These are phyloP conservation scores for Trypanosoma rangeli DNA, from an alignment of 208 protist species.

Conservation along the genomic window DNA sequence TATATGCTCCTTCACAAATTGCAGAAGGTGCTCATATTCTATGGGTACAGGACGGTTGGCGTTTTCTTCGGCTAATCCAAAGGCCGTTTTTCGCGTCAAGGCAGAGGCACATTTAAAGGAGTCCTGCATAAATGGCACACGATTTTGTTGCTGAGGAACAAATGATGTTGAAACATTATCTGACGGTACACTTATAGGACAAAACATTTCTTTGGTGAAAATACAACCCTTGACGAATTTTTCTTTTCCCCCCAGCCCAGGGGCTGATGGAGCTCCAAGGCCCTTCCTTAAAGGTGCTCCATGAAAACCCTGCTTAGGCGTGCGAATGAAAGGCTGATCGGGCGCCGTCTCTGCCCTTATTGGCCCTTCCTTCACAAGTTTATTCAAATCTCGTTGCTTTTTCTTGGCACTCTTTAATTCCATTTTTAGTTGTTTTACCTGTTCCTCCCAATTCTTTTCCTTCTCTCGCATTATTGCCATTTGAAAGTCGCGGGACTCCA, in stretches of 20 bases:
- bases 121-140: slow-evolving; percentile 32
- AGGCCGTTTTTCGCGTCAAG: slow-evolving; percentile 49
- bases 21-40: slow-evolving; percentile 63
- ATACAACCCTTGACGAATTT: slow-evolving; percentile 62
- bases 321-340: slow-evolving; percentile 31
- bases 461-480: slow-evolving; percentile 72
- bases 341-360: slow-evolving; percentile 79
- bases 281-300: slow-evolving; percentile 3
- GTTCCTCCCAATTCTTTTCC: slow-evolving; percentile 81
- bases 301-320: slow-evolving; percentile 11
- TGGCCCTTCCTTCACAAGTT: slow-evolving; percentile 31
- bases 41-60: slow-evolving; percentile 58
- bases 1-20: slow-evolving; percentile 81
- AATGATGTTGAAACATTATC: slow-evolving; percentile 15
- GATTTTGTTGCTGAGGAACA: not conserved
- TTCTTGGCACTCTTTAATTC: slow-evolving; percentile 74
- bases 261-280: not conserved
- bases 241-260: slow-evolving; percentile 33
- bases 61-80: slow-evolving; percentile 46
- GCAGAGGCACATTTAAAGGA: slow-evolving; percentile 74
- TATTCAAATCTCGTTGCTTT: slow-evolving; percentile 48
- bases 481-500: slow-evolving; percentile 42
- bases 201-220: slow-evolving; percentile 56
- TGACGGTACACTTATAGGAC: slow-evolving; percentile 66
- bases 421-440: slow-evolving; percentile 82